Conservation (phyloP, 257 asterid species). For the Parsonsia alboflavescens region DNA sequence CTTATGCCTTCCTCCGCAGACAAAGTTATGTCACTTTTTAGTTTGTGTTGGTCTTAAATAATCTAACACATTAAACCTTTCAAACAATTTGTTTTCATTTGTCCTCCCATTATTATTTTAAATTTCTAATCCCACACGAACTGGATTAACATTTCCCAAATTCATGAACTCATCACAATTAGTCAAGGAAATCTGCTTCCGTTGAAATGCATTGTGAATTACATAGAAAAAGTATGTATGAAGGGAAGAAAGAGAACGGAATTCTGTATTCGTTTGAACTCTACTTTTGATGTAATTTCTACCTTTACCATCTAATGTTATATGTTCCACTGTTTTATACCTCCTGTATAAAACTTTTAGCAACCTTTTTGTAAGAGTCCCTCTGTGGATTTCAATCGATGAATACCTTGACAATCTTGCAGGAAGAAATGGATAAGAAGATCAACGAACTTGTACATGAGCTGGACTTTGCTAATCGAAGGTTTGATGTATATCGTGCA, state of each 20-base stretch:
- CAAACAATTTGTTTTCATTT: not conserved
- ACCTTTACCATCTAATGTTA: not conserved
- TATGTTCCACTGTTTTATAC: not conserved
- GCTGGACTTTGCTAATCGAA: slow-evolving; percentile 63
- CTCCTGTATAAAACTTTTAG: not conserved
- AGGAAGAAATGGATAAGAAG: slow-evolving; percentile 81
- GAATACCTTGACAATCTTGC: slow-evolving; percentile 11
- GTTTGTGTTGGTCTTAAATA: not conserved
- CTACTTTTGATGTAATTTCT: not conserved
- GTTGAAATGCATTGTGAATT: not conserved
- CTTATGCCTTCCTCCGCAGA: not conserved
- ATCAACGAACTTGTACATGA: slow-evolving; percentile 58
- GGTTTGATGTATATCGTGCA: slow-evolving; percentile 71
- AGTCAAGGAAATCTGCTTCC: not conserved
- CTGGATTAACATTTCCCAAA: not conserved
- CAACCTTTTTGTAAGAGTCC: not conserved
- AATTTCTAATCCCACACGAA: not conserved
- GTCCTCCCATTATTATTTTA: not conserved
- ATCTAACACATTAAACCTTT: not conserved
- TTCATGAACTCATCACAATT: not conserved
- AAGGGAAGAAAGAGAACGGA: not conserved
- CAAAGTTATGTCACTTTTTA: not conserved
- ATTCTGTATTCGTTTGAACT: not conserved
- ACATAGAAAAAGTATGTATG: not conserved
- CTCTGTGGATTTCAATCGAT: not conserved